A percentile compares a stretch with the other conserved stretches of the same genome.
Evolutionary conservation across 495 filamentous ascomycete genomes (phyloP).

Genomic region (Podospora appendiculata): DNA sequence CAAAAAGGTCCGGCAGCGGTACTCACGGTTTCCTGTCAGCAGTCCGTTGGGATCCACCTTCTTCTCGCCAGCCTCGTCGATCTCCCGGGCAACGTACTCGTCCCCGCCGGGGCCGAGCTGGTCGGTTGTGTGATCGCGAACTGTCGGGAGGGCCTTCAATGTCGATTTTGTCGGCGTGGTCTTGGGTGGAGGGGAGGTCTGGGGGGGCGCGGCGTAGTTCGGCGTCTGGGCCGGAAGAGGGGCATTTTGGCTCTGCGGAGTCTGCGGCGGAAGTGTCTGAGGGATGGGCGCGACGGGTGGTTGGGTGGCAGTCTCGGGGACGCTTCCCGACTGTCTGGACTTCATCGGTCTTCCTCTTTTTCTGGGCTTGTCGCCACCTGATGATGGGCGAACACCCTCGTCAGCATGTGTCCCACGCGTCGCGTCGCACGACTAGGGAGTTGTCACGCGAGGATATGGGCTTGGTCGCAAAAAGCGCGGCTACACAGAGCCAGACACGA

Average conservation of each 20-base stretch:
- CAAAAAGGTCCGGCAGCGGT: slow-evolving; percentile 86
- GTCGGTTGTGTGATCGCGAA: slow-evolving; percentile 95
- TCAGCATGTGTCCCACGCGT: slow-evolving; percentile 30
- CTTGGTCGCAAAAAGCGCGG: slow-evolving; percentile 15
- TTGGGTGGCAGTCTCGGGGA: slow-evolving; percentile 41
- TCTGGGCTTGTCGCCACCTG: slow-evolving; percentile 58
- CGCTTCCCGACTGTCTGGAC: slow-evolving; percentile 37
- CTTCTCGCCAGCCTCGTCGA: slow-evolving; percentile 84
- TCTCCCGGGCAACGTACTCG: slow-evolving; percentile 92
- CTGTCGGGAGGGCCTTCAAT: slow-evolving; percentile 91
- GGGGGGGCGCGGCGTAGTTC: slow-evolving; percentile 45
- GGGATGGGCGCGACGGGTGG: slow-evolving; percentile 43
- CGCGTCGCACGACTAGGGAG: slow-evolving; percentile 31
- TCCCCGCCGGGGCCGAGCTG: slow-evolving; percentile 88
- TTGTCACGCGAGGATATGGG: slow-evolving; percentile 17
- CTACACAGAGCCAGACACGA: slow-evolving; percentile 39
- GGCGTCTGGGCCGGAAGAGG: slow-evolving; percentile 54
- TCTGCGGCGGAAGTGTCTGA: slow-evolving; percentile 55
- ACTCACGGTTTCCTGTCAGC: slow-evolving; percentile 74
- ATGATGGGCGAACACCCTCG: slow-evolving; percentile 18
- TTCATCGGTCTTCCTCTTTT: slow-evolving; percentile 87
- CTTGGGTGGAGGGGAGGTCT: slow-evolving; percentile 73
- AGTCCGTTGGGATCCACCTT: slow-evolving; percentile 84
- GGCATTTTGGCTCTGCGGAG: slow-evolving; percentile 67
- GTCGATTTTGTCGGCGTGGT: slow-evolving; percentile 82